Conservation (phyloP, 257 asterid species). For the Nicotiana tomentosiformis region DNA sequence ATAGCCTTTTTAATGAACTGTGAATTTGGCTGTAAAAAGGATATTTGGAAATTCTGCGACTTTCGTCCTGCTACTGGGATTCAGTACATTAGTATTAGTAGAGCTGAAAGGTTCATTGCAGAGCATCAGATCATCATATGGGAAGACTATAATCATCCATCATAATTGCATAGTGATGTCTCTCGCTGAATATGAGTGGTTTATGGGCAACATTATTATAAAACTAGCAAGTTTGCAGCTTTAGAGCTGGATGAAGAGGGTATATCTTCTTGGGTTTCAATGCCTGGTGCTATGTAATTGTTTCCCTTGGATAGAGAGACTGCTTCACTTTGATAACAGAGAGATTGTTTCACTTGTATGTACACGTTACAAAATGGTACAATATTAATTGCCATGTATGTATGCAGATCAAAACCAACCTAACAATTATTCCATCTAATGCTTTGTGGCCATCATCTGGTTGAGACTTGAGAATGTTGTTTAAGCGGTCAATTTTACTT, state of each 20-base stretch:
- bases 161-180: background rate
- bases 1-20: background rate
- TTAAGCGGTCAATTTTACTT: background rate
- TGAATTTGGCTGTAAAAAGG: background rate
- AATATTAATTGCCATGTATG: too few relatives aligned
- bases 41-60: background rate
- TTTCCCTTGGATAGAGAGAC: background rate
- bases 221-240: background rate
- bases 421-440: background rate
- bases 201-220: background rate
- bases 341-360: background rate
- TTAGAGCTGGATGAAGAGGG: background rate
- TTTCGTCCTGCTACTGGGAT: background rate
- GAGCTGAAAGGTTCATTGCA: background rate
- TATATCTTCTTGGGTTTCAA: background rate
- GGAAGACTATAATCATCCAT: background rate
- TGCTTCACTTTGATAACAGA: background rate
- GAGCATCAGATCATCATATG: background rate
- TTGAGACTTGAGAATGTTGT: background rate
- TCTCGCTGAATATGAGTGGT: background rate
- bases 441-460: background rate
- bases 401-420: background rate
- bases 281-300: background rate
- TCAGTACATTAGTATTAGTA: background rate
- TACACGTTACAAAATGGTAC: background rate